Evolutionary conservation across 202 grass and related monocot genomes (phyloP), one percentile per base, ranked within the genome.

Genomic region (Carex arenaria): DNA sequence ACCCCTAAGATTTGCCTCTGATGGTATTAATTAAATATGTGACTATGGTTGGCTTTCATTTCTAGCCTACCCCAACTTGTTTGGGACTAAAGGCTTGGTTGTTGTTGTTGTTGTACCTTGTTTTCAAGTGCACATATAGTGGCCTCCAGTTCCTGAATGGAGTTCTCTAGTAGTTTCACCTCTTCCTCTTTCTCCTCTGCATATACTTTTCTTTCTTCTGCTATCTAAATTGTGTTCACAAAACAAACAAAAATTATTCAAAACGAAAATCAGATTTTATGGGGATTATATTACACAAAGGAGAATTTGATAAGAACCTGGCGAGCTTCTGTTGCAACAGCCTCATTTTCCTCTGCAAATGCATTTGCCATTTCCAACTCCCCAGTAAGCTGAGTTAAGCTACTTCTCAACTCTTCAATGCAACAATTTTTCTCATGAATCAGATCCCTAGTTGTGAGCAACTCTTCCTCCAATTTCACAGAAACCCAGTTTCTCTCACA

Each of bases 171-270:
- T 54, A 98, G 62, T 84, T 93, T 98, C 45, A 93, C 88, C 83
- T 95, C 93, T 79, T 95, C 95, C 87, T 98, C 93, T 84, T 95
- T 98, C 60, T 89, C 91, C 91, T 89, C 87, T 81, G 91, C 93
- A 89, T 92, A 86, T 69, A 30, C 64, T 70, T 86, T 95, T 53
- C 80, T 94, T 82, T 88, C 89, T 84, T 95, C 86, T 36, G 90
- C 92, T 85, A 92, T 90, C 93, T 98, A 88, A 54, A 89, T 78
- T 42, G 36, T 51, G 68, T 56, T 66, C 86, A 80, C 43, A 76
- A 68, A 69, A 61, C 31, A 53, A 64, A 84, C 56, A 70, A n/a
- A 71, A 20, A 45, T 40, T 38, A 84, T 84, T 64, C 2, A 64
- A 20, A 51, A 64, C 5, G 9, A 51, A 81, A 47, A 20, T 5